phyloP scores from a whole-genome alignment of 805 yeast species.

The Barnettozyma siamensis region DNA sequence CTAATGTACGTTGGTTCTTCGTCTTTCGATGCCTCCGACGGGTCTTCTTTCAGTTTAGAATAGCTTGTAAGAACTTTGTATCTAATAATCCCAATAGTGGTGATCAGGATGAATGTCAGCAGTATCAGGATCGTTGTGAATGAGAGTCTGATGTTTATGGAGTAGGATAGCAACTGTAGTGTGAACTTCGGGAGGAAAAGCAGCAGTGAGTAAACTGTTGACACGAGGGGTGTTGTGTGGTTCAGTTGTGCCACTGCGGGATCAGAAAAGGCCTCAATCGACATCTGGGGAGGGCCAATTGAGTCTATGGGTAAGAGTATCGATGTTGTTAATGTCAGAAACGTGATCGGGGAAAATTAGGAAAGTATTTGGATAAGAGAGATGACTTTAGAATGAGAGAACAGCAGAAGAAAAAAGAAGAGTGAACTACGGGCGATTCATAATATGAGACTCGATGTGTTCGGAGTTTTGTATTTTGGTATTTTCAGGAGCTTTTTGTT shows the following conservation, averaged over 20 bases:
- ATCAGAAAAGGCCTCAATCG: not conserved
- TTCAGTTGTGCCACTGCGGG: not conserved
- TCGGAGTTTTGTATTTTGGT: too few species aligned
- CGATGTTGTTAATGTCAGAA: too few species aligned
- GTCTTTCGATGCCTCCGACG: constrained; percentile 1
- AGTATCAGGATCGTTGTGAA: constrained; percentile 40
- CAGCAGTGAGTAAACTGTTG: constrained; percentile 2
- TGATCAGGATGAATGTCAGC: not conserved
- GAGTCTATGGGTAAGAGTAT: too few species aligned
- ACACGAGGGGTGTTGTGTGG: not conserved
- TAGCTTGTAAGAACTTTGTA: constrained; percentile 61
- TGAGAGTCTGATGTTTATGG: constrained; percentile 44
- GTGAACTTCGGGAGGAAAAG: constrained; percentile 25
- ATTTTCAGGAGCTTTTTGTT: too few species aligned
- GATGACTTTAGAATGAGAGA: too few species aligned
- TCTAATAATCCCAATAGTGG: constrained; percentile 35
- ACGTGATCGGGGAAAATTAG: too few species aligned
- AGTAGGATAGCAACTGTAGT: constrained; percentile 26
- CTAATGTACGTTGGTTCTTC: constrained; percentile 8
- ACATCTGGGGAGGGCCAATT: not conserved
- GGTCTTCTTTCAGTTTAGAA: constrained; percentile 33
- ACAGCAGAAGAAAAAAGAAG: too few species aligned
- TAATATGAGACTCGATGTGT: too few species aligned
- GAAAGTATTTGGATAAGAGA: too few species aligned
- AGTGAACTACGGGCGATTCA: too few species aligned